Base-by-base conservation (phyloP, 306 rosid genomes). In the Medicago arabica region DNA sequence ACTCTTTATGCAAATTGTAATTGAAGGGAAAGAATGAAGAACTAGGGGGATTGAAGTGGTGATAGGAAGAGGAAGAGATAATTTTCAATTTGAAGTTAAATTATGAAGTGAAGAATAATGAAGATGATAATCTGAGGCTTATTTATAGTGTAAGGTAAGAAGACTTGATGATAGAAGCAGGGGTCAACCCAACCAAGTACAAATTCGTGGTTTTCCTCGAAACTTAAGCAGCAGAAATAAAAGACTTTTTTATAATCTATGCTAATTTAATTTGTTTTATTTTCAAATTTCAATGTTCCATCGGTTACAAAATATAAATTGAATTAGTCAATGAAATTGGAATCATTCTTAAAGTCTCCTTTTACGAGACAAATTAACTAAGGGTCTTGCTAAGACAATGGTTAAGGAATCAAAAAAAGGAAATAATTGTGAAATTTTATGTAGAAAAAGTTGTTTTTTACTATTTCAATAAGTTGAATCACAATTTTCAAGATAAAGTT, bases 31-130 rank as follows among this genome's bases (percentile, higher is more conserved):
- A 34, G 38, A 34, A 34, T 0, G 38, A 34, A 34, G 38, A 34
- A 6, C 38, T 34, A 34, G 7, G 38, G 38, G 38, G 38, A 34
- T 34, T 34, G 38, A 34, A 34, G 38, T 34, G 7, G 38, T 34
- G 5, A 34, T 34, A 0, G 7, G 38, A 31, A 31, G 34, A 34
- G 23, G 54, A 65, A 58, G 31, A 58, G 66, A 67, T 21, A 6
- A 12, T 19, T 9, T 64, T 64, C 28, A 54, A 43, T 16, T 41
- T 79, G 14, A 72, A 63, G 21, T 19, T 28, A 54, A 63, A 69
- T 40, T 62, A 71, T 63, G 83, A 72, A 43, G 39, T 54, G 74
- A 31, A n/a, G n/a, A n/a, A n/a, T n/a, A n/a, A n/a, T n/a, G n/a
- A n/a, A 44, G 51, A 16, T 16, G 9, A 34, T 8, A 4, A 51